Evolutionary conservation across 108 stramenopile genomes (phyloP), one percentile per base, ranked within the genome.

Genomic region (Skeletonema marinoi): DNA sequence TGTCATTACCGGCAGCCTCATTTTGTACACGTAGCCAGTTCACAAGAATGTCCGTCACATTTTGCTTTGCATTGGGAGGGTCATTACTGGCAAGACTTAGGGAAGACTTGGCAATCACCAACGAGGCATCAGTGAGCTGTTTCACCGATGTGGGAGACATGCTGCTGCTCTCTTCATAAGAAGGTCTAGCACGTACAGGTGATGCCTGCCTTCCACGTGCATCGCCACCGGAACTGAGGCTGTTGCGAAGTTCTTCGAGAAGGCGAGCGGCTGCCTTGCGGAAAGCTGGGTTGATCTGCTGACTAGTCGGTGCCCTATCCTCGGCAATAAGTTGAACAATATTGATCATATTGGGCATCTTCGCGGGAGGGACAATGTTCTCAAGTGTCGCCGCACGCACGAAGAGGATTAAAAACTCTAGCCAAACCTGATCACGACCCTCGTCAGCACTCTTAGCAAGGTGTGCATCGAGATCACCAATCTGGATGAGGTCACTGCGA

Each of bases 21-120:
- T 67, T 92, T 63, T 96, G 89, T 29, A 99, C 73, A 44, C 96
- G 96, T 64, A 99, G 91, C 99, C 99, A 99, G 70, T 92, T 85
- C 39, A 98, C 97, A 67, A 99, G 74, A 60, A 99, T 80, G 9
- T 81, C 74, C 6, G 97, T 92, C 42, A 98, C 96, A 63, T 97
- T 94, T 65, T 94, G 89, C 50, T 88, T 87, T 2, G 93, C 87
- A 78, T 83, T 89, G 8, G 87, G 87, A 19, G 95, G 93, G 67
- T 96, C 97, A 38, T 83, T 89, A 14, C 74, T 69, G 6, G 90
- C 74, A 46, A 89, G 89, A 58, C 58, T 77, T 62, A 84, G 86
- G 29, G 84, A 86, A 38, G 89, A 67, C 67, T 92, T 93, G n/a
- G 93, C 88, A 17, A 93, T 90, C 32, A 77, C 86, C 56, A 71